Evolutionary conservation across 2,329 filamentous ascomycete species (phyloP).

Genomic region (Diaporthe humulicola): DNA sequence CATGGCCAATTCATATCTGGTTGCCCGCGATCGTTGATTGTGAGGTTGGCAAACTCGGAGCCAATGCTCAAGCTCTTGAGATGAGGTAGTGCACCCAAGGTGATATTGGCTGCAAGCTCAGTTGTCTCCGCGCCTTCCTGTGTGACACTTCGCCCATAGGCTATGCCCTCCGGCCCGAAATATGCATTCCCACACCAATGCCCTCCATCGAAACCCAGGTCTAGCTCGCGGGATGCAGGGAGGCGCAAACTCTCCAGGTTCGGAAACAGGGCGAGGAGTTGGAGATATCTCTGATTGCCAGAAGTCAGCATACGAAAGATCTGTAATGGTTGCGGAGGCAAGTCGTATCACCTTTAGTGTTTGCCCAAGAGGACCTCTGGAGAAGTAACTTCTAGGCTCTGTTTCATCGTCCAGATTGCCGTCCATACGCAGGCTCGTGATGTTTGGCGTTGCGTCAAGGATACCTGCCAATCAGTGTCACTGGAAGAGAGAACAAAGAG

Average conservation of each 20-base stretch:
- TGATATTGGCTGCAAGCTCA: not conserved
- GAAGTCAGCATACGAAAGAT: not conserved
- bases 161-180: not conserved
- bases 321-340: fast-evolving
- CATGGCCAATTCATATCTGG: not conserved
- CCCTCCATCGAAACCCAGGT: not conserved
- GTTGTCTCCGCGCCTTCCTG: not conserved
- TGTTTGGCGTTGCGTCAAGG: not conserved
- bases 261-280: not conserved
- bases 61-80: not conserved
- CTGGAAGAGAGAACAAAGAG: not conserved
- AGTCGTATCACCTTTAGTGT: not conserved
- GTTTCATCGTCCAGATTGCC: not conserved
- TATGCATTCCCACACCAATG: not conserved
- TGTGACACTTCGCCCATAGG: not conserved
- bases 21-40: not conserved
- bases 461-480: not conserved
- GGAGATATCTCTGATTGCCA: not conserved
- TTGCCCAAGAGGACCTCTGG: not conserved
- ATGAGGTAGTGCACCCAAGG: not conserved
- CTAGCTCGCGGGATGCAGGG: not conserved
- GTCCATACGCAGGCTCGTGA: not conserved
- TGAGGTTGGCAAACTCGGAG: not conserved
- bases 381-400: not conserved
- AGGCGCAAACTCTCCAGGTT: not conserved